A percentile compares a stretch with the other conserved stretches of the same genome.
These are phyloP conservation scores for Raddia guianensis DNA, from an alignment of 176 grass and related monocot species.

Conservation along the genomic window DNA sequence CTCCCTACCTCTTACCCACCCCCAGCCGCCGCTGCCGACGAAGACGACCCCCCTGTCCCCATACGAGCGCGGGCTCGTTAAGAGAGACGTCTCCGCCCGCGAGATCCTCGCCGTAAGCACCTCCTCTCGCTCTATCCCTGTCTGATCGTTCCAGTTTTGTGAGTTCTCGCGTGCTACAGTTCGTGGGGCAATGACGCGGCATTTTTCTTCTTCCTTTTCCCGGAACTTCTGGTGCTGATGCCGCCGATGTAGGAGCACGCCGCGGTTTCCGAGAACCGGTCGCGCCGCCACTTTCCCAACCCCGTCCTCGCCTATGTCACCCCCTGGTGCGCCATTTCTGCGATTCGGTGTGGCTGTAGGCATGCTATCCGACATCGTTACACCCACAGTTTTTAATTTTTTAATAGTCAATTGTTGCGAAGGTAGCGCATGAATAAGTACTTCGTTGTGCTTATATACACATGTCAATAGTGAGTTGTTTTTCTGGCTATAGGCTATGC, in stretches of 20 bases:
- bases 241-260: conserved; percentile 46
- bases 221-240: neutral
- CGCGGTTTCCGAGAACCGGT: conserved; percentile 59
- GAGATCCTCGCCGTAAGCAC: conserved; percentile 75
- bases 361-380: neutral
- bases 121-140: neutral
- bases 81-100: conserved; percentile 46
- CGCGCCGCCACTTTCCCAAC: conserved; percentile 69
- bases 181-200: conserved; percentile 21
- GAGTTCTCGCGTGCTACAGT: conserved; percentile 11
- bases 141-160: neutral
- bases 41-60: conserved; percentile 43
- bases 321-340: conserved; percentile 58
- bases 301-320: conserved; percentile 85
- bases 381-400: neutral
- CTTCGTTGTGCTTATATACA: neutral
- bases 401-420: neutral
- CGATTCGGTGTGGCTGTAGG: neutral
- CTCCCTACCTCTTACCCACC: neutral
- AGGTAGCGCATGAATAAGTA: neutral
- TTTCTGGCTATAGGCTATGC: conserved; percentile 11
- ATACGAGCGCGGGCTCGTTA: conserved; percentile 74
- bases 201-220: neutral
- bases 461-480: neutral
- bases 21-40: neutral